Evolutionary conservation across 2,329 filamentous ascomycete species (phyloP).

Genomic region (Chrysosporium queenslandicum): DNA sequence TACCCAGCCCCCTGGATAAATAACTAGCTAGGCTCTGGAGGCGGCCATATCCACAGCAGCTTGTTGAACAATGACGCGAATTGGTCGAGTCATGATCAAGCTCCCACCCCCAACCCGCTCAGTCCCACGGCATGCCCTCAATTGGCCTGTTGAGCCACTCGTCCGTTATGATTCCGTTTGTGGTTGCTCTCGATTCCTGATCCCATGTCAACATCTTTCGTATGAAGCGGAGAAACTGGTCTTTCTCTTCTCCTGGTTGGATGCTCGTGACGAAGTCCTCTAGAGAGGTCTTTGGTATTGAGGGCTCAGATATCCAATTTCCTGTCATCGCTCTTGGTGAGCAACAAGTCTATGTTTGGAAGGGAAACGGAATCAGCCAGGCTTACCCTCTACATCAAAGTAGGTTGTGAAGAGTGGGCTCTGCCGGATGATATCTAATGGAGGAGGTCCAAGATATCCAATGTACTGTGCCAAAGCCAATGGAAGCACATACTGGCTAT

Average conservation of each 20-base stretch:
- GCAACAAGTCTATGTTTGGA: neutral
- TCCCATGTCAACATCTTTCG: slow-evolving; percentile 20
- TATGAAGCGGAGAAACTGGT: slow-evolving; percentile 20
- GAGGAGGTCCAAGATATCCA: slow-evolving; percentile 22
- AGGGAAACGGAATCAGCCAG: neutral
- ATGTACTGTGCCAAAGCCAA: slow-evolving; percentile 25
- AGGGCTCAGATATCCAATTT: slow-evolving; percentile 17
- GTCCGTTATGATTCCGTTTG: neutral
- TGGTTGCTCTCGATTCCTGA: neutral
- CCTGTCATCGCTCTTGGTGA: slow-evolving; percentile 10
- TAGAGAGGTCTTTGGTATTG: slow-evolving; percentile 17
- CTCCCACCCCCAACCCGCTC: too few species aligned
- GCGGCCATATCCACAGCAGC: too few species aligned
- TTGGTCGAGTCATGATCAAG: too few species aligned
- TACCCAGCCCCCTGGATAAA: too few species aligned
- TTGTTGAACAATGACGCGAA: too few species aligned
- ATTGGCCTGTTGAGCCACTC: neutral
- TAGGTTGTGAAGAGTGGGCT: slow-evolving; percentile 16
- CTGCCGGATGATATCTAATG: slow-evolving; percentile 20
- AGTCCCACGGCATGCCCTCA: too few species aligned
- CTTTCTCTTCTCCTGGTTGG: slow-evolving; percentile 20
- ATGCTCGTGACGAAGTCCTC: slow-evolving; percentile 9
- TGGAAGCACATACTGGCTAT: slow-evolving; percentile 23
- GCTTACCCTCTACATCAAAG: slow-evolving; percentile 16
- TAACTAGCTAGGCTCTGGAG: too few species aligned